Evolutionary conservation across 2,329 filamentous ascomycete species (phyloP).

Genomic region (Drechslerella dactyloides): DNA sequence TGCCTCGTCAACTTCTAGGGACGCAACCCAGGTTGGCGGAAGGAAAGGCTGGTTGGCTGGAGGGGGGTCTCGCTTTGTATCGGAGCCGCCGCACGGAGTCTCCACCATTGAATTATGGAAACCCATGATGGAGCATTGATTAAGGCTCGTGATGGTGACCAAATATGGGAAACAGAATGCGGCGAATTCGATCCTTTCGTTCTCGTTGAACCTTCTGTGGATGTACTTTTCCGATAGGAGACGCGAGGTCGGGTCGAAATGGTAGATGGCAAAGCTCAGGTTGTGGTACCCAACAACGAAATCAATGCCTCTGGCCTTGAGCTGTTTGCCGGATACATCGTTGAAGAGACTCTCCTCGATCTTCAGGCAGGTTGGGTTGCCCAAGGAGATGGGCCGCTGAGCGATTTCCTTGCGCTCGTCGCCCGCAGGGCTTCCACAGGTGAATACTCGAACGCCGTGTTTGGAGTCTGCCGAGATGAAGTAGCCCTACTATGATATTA

Average conservation of each 20-base stretch:
- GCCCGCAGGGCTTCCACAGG: background rate
- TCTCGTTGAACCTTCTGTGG: conserved; percentile 22
- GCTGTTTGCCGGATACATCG: conserved; percentile 13
- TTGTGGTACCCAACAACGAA: conserved; percentile 36
- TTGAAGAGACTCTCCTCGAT: conserved; percentile 36
- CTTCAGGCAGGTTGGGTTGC: conserved; percentile 28
- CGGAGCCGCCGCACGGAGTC: background rate
- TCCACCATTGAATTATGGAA: conserved; percentile 27
- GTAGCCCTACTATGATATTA: conserved; percentile 33
- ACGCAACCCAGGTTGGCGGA: conserved; percentile 15
- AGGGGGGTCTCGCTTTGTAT: conserved; percentile 1
- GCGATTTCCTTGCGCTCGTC: background rate
- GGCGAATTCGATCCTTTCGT: conserved; percentile 20
- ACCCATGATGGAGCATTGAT: conserved; percentile 24
- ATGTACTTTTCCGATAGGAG: conserved; percentile 28
- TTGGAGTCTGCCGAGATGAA: conserved; percentile 26
- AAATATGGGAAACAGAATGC: conserved; percentile 38
- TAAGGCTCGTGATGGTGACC: conserved; percentile 29
- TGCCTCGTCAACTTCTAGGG: conserved; percentile 14
- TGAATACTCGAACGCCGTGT: conserved; percentile 35
- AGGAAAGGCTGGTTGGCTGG: conserved; percentile 10
- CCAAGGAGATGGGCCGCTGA: conserved; percentile 6
- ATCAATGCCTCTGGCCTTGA: conserved; percentile 26
- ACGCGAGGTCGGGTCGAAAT: conserved; percentile 18
- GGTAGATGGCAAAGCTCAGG: conserved; percentile 20